Percentiles rank a stretch among this genome's conserved stretches.
Conservation (phyloP, 441 rosid species). For the Corymbia citriodora region DNA sequence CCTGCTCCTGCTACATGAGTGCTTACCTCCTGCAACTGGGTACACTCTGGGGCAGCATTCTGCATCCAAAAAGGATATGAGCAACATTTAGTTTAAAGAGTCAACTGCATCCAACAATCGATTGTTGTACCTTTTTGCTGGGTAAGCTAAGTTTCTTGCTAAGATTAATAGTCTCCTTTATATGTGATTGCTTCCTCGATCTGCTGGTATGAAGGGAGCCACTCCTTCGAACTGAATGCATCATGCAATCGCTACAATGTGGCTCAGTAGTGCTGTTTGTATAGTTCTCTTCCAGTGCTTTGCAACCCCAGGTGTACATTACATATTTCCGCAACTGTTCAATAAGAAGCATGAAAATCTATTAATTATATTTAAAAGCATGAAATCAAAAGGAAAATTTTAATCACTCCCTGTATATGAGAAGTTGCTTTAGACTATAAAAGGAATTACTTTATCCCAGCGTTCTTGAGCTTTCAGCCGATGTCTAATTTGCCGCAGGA, state of each 20-base stretch:
- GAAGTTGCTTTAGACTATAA: not conserved
- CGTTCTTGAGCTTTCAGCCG: constrained; percentile 71
- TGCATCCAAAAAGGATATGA: not conserved
- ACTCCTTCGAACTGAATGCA: constrained; percentile 29
- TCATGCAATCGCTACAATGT: constrained; percentile 25
- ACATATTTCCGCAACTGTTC: constrained; percentile 90
- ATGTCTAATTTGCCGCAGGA: constrained; percentile 55
- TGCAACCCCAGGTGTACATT: constrained; percentile 72
- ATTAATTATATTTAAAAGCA: constrained; percentile 3
- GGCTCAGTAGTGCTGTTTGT: constrained; percentile 15
- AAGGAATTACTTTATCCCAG: constrained; percentile 76
- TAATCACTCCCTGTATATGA: not conserved
- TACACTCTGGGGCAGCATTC: constrained; percentile 24
- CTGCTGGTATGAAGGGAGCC: constrained; percentile 24
- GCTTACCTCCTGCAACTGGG: constrained; percentile 22
- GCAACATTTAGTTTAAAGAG: not conserved
- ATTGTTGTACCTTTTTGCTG: constrained; percentile 44
- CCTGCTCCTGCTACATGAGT: constrained; percentile 17
- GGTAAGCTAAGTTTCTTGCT: constrained; percentile 33
- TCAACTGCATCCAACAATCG: not conserved
- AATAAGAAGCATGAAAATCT: constrained; percentile 5
- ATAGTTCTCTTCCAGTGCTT: constrained; percentile 37
- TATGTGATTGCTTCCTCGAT: constrained; percentile 18
- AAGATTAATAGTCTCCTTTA: constrained; percentile 17
- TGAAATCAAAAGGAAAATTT: not conserved